A percentile compares a stretch with the other conserved stretches of the same genome.
Conservation (phyloP, 129 eudicot genomes). For the Ambrosia trifida region DNA sequence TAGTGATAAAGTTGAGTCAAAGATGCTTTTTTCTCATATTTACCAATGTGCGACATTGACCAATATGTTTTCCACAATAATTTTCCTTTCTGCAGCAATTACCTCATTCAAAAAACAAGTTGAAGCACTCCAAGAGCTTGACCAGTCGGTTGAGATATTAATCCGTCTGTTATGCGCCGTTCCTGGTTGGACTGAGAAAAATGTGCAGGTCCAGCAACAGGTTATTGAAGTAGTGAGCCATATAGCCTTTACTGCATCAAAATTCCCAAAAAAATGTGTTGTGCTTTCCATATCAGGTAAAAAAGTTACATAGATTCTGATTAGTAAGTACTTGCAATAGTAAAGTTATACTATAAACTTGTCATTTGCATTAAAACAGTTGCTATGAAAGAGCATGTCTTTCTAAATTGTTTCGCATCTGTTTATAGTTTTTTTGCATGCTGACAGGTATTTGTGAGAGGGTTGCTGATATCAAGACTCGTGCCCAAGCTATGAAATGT, state of each 20-base stretch:
- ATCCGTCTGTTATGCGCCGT: conserved; percentile 73
- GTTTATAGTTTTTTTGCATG: too few species aligned
- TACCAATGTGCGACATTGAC: conserved; percentile 6
- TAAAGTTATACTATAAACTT: background rate
- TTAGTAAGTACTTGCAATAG: background rate
- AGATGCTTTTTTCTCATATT: background rate
- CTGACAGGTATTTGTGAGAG: conserved; percentile 58
- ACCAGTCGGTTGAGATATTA: conserved; percentile 72
- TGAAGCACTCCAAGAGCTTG: conserved; percentile 63
- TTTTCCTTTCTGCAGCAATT: conserved; percentile 56
- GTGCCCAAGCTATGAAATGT: conserved; percentile 86
- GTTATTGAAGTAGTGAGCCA: conserved; percentile 70
- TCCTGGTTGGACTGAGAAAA: conserved; percentile 96
- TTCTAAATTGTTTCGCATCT: background rate
- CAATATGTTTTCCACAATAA: background rate
- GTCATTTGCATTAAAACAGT: background rate
- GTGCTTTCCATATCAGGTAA: conserved; percentile 70
- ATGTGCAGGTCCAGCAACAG: conserved; percentile 92
- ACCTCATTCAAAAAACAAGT: conserved; percentile 61
- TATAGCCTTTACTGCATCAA: conserved; percentile 74
- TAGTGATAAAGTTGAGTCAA: background rate
- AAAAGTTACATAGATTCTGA: background rate
- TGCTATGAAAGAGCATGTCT: background rate
- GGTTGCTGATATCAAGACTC: conserved; percentile 94
- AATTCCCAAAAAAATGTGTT: conserved; percentile 85